Conservation (phyloP, 805 yeast species). For the Cyberlindnera lachancei region DNA sequence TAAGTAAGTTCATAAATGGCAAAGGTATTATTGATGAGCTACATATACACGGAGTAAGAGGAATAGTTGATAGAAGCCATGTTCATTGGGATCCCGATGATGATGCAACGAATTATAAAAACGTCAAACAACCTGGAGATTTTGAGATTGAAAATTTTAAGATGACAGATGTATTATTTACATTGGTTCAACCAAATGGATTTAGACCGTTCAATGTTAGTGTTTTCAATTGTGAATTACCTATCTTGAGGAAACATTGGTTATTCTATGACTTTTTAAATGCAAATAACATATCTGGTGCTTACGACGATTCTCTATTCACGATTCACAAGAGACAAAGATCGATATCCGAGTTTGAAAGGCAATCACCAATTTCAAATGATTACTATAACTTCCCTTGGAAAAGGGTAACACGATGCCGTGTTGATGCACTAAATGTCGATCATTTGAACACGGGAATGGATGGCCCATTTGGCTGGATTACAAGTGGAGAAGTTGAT, state of each 20-base stretch:
- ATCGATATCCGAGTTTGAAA: no score
- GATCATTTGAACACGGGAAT: conserved; percentile 89
- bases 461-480: conserved; percentile 97
- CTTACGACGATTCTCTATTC: conserved; percentile 88
- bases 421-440: conserved; percentile 78
- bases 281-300: conserved; percentile 80
- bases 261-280: conserved; percentile 78
- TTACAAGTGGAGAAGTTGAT: conserved; percentile 84
- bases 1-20: conserved; percentile 85
- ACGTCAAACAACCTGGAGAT: conserved; percentile 75
- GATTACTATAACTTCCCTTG: conserved; percentile 34
- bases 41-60: conserved; percentile 79
- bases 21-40: conserved; percentile 77
- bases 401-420: conserved; percentile 63
- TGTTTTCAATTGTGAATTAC: conserved; percentile 77
- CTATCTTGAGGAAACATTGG: conserved; percentile 86
- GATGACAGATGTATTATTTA: conserved; percentile 79
- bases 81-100: conserved; percentile 77
- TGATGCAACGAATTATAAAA: conserved; percentile 74
- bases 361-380: no score
- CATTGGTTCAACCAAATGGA: conserved; percentile 71
- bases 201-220: conserved; percentile 84
- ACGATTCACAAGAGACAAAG: conserved; percentile 79
- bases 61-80: conserved; percentile 86
- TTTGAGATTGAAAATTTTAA: conserved; percentile 81